Evolutionary conservation across 23 red algal genomes (phyloP).

Genomic region (Gracilaria domingensis): DNA sequence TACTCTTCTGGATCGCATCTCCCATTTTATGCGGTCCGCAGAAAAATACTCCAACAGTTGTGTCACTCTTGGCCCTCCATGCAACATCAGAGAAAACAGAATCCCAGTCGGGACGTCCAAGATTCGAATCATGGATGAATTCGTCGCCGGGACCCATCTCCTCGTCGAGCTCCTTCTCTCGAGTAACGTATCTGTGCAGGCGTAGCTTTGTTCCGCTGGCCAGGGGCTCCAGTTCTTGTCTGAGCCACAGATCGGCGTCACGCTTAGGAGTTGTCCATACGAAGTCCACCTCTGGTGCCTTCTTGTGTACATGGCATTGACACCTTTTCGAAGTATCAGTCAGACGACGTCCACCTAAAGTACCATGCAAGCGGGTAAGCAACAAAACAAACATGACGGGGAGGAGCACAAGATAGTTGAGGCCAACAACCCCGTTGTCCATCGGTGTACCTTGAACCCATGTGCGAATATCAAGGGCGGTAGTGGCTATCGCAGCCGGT

Average conservation of each 20-base stretch:
- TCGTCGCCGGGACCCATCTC: conserved; percentile 21
- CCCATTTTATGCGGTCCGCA: conserved; percentile 59
- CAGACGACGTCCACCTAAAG: conserved; percentile 38
- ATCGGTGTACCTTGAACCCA: not conserved
- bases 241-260: conserved; percentile 57
- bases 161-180: conserved; percentile 41
- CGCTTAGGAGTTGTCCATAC: conserved; percentile 61
- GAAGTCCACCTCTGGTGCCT: conserved; percentile 60
- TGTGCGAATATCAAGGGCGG: conserved; percentile 16
- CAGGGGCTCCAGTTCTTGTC: conserved; percentile 46
- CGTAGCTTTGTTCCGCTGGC: conserved; percentile 47
- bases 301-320: not conserved
- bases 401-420: conserved; percentile 39
- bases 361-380: conserved; percentile 33
- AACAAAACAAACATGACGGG: conserved; percentile 40
- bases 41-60: conserved; percentile 58
- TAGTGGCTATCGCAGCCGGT: conserved; percentile 1
- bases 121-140: conserved; percentile 16
- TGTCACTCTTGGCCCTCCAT: conserved; percentile 24
- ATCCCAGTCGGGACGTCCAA: conserved; percentile 75
- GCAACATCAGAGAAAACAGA: conserved; percentile 57
- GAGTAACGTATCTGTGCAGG: conserved; percentile 69
- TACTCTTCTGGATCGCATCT: conserved; percentile 44
- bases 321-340: not conserved
- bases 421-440: not conserved